Conservation (phyloP, 257 asterid species). For the Fraxinus cuspidata region DNA sequence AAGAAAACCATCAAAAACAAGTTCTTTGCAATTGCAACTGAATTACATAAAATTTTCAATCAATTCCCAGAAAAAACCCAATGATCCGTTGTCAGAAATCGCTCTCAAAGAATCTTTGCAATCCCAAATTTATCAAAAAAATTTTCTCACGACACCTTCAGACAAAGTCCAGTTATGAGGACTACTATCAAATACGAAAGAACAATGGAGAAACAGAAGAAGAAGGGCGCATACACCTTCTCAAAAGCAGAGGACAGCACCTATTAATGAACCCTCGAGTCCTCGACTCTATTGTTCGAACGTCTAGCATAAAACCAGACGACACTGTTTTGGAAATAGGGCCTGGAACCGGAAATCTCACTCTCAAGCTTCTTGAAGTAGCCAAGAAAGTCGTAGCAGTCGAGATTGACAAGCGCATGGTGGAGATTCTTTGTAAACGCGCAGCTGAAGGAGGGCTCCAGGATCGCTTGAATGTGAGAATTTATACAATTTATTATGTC, state of each 20-base stretch:
- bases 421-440: slow-evolving; percentile 64
- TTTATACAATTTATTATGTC: background rate
- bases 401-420: slow-evolving; percentile 85
- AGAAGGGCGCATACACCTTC: slow-evolving; percentile 42
- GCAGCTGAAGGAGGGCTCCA: slow-evolving; percentile 53
- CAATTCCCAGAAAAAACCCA: slow-evolving; percentile 8
- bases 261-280: slow-evolving; percentile 75
- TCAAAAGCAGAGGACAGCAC: slow-evolving; percentile 90
- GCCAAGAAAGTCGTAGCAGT: slow-evolving; percentile 72
- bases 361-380: slow-evolving; percentile 77
- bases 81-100: slow-evolving; percentile 44
- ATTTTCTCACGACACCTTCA: slow-evolving; percentile 35
- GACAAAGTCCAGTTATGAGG: slow-evolving; percentile 46
- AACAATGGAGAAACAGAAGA: slow-evolving; percentile 20
- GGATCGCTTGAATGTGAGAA: slow-evolving; percentile 63
- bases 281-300: slow-evolving; percentile 64
- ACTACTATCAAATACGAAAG: slow-evolving; percentile 29
- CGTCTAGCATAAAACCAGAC: slow-evolving; percentile 57
- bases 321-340: slow-evolving; percentile 94
- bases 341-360: slow-evolving; percentile 96
- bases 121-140: slow-evolving; percentile 4
- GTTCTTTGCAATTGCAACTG: slow-evolving; percentile 28
- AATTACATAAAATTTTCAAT: background rate
- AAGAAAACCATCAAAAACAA: background rate
- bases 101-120: slow-evolving; percentile 24